These are phyloP conservation scores for Sclerotinia nivalis DNA, from an alignment of 2,329 filamentous ascomycete genomes.

Conservation along the genomic window DNA sequence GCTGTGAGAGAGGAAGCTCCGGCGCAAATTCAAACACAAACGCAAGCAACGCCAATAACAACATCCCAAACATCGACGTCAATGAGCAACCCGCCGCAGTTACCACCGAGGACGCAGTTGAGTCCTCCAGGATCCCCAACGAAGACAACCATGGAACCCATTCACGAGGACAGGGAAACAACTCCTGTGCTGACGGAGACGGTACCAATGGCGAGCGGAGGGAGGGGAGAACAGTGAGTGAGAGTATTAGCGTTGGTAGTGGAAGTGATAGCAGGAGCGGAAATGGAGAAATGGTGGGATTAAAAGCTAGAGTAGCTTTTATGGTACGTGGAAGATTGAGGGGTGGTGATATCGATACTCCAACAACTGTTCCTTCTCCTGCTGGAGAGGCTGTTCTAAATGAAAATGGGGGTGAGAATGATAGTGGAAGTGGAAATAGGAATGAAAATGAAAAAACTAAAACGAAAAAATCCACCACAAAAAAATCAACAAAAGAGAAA, in stretches of 20 bases:
- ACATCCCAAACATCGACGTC: not conserved
- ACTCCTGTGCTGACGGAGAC: not conserved
- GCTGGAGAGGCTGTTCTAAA: not conserved
- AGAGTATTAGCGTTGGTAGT: not conserved
- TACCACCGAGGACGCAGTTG: not conserved
- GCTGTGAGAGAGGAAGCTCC: not conserved
- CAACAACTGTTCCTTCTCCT: not conserved
- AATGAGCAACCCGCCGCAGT: slow-evolving; percentile 2
- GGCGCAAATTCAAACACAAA: not conserved
- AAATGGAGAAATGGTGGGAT: not conserved
- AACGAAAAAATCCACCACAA: not conserved
- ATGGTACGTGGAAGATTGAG: not conserved
- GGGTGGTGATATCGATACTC: not conserved
- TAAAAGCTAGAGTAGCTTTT: not conserved
- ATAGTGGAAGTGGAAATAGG: not conserved
- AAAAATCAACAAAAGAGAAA: too few species aligned
- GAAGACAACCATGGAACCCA: slow-evolving; percentile 3
- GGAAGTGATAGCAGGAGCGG: not conserved
- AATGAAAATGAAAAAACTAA: not conserved
- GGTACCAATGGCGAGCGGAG: not conserved
- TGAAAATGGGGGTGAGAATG: not conserved
- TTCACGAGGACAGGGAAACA: slow-evolving; percentile 3
- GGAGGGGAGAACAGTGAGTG: too few species aligned
- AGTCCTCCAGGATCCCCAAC: not conserved
- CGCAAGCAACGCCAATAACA: not conserved